Conservation (phyloP, 2,329 filamentous ascomycete genomes). For the Pseudogymnoascus sp. region DNA sequence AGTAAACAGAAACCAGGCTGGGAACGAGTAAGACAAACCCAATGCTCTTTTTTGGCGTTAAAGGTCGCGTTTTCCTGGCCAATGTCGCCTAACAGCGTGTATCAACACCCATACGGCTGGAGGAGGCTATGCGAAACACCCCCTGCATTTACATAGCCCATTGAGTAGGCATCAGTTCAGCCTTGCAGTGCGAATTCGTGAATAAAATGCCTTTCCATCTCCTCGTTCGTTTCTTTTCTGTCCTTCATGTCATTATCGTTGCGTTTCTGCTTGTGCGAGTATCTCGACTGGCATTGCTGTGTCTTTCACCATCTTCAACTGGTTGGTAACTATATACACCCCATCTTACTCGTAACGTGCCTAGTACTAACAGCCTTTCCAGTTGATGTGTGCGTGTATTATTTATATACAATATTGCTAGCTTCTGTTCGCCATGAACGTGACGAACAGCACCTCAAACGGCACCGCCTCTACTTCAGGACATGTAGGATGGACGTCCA, state of each 20-base stretch:
- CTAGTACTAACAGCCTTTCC: not conserved
- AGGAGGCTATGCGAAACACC: constrained; percentile 2
- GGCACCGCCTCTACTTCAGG: too few relatives aligned
- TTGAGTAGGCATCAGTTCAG: not conserved
- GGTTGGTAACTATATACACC: not conserved
- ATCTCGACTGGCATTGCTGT: not conserved
- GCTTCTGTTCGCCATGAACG: not conserved
- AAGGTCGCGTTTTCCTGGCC: too few relatives aligned
- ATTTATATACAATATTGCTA: not conserved
- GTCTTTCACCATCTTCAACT: not conserved
- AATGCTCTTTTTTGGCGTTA: too few relatives aligned
- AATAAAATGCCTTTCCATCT: not conserved
- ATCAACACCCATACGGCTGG: not conserved
- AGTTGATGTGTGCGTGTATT: not conserved
- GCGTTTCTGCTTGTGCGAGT: not conserved
- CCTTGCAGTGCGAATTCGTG: not conserved
- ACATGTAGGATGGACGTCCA: too few relatives aligned
- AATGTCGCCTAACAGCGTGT: not conserved
- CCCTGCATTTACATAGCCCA: not conserved
- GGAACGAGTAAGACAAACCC: not conserved
- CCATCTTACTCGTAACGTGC: too few relatives aligned
- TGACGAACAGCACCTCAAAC: not conserved
- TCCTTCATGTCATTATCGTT: not conserved
- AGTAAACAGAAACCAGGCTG: not conserved
- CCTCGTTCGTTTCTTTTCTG: not conserved